Evolutionary conservation across 2,329 filamentous ascomycete species (phyloP), one percentile per base, ranked within the genome.

Genomic region (Diaporthe sp.): DNA sequence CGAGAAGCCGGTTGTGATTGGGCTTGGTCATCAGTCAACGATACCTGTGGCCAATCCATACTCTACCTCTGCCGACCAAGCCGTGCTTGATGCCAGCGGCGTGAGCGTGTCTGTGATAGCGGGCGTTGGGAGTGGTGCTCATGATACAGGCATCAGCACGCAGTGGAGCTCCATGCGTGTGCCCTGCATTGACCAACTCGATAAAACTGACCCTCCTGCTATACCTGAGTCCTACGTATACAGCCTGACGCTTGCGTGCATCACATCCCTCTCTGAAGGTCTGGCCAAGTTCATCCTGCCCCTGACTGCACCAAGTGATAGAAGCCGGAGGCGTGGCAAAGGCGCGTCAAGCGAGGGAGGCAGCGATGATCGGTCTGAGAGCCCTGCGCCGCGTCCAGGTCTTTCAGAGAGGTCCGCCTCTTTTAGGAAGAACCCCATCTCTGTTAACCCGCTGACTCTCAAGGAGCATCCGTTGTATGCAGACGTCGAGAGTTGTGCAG

Each of bases 141-240:
- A 89, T 35, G 93, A 89, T 76, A 92, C 91, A 0, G 95, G 95
- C 12, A 96, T 99, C 80, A 98, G 95, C 83, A 92, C 90, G 4
- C 94, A 97, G 80, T 98, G 95, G 95, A 99, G 97, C 82, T 90
- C 93, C 17, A 90, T 98, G 75, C 91, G 95, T 66, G 93, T 95
- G 15, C 93, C 95, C 7, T 98, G 95, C 80, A 94, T 98, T 75
- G 97, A 99, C 79, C 94, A 98, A 77, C 90, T 98, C 27, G 97
- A 99, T 84, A 99, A 98, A 82, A 90, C 92, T 0, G 96, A 98
- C 63, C 90, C 96, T 0, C 95, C 96, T 5, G 79, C 86, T 0
- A 90, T 97, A 30, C 97, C 97, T 0, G 96, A 98, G 75, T 98
- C 97, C 0, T 99, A 99, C 79, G 89, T 98, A 10, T 98, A 98